phyloP scores from a whole-genome alignment of 176 grass and related monocot species.

The Oryza brachyantha region DNA sequence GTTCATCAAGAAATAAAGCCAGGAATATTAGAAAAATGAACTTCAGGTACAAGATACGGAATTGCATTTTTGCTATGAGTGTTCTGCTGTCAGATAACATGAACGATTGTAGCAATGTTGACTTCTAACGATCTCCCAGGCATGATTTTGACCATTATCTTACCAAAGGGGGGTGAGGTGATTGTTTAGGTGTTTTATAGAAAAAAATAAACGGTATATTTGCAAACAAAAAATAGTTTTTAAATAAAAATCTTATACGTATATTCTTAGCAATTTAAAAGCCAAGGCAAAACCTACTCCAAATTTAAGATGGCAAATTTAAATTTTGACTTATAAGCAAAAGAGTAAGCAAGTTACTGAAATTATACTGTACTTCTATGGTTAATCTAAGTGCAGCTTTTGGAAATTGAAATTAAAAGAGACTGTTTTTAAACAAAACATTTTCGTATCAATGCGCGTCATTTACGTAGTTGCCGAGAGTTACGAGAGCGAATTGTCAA shows the following conservation, averaged over 20 bases:
- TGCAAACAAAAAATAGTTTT: too few relatives aligned
- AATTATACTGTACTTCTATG: background rate
- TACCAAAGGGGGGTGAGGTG: too few relatives aligned
- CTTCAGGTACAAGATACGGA: background rate
- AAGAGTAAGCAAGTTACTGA: background rate
- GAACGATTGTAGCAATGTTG: background rate
- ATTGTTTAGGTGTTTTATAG: too few relatives aligned
- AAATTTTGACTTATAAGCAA: too few relatives aligned
- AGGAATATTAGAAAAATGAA: background rate
- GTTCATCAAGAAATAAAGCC: conserved; percentile 38
- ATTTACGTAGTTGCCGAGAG: conserved; percentile 18
- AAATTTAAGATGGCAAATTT: too few relatives aligned
- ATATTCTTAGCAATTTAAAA: too few relatives aligned
- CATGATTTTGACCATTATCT: background rate
- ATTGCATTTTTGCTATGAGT: background rate
- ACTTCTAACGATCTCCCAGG: background rate
- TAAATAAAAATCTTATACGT: too few relatives aligned
- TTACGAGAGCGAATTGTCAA: background rate
- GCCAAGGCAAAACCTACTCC: too few relatives aligned
- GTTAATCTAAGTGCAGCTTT: background rate
- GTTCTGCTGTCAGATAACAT: background rate
- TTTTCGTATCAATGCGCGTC: conserved; percentile 24
- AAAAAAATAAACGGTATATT: too few relatives aligned
- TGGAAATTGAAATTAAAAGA: background rate
- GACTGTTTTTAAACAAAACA: background rate